These are phyloP conservation scores for Eustoma russellianum DNA, from an alignment of 257 asterid genomes.

Conservation along the genomic window DNA sequence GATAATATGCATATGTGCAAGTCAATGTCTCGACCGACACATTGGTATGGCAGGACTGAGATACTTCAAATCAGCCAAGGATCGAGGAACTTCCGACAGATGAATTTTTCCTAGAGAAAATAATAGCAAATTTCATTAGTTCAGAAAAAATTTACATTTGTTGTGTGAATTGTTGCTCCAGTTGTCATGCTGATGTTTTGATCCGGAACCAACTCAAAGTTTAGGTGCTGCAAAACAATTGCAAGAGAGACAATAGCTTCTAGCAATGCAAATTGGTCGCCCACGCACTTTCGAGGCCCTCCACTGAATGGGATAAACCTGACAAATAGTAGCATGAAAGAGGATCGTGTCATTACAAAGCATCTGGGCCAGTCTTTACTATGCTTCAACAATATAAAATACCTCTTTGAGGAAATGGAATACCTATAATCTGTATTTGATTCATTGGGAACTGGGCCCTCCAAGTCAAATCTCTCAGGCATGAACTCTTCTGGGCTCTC, in stretches of 20 bases:
- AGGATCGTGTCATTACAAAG: neutral
- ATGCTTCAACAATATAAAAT: too few species aligned
- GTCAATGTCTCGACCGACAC: too few species aligned
- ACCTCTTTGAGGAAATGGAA: constrained; percentile 1
- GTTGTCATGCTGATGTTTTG: constrained; percentile 92
- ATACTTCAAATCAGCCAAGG: too few species aligned
- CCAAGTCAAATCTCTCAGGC: constrained; percentile 76
- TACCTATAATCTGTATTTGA: constrained; percentile 83
- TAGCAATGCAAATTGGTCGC: constrained; percentile 90
- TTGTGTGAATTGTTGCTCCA: constrained; percentile 96
- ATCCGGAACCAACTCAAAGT: constrained; percentile 68
- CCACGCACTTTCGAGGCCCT: constrained; percentile 95
- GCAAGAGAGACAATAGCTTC: constrained; percentile 86
- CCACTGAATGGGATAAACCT: constrained; percentile 94
- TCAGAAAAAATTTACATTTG: constrained; percentile 45
- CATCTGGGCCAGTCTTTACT: too few species aligned
- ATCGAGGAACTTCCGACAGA: too few species aligned
- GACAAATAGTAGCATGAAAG: neutral
- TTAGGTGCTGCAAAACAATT: constrained; percentile 51
- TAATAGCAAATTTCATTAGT: neutral
- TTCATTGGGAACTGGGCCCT: constrained; percentile 77
- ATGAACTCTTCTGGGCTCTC: constrained; percentile 80
- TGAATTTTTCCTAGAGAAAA: neutral
- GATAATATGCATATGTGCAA: too few species aligned
- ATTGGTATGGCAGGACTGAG: too few species aligned